A percentile compares a stretch with the other conserved stretches of the same genome.
Conservation (phyloP, 441 rosid genomes). For the Erysimum cheiri region DNA sequence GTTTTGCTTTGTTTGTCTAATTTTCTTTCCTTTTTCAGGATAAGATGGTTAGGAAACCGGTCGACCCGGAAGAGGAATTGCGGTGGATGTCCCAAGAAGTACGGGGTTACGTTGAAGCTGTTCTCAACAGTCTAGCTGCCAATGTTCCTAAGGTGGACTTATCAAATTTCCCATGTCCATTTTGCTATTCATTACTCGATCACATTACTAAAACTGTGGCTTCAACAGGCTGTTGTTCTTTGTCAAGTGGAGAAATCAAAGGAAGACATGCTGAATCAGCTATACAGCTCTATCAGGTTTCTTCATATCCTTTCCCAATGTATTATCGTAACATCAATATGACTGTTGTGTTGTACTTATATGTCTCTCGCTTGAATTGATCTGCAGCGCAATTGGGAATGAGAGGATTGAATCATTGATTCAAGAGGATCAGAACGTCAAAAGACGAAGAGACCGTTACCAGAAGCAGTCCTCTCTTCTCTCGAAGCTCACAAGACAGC, state of each 20-base stretch:
- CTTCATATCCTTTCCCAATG: slow-evolving; percentile 4
- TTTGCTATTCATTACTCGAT: neutral
- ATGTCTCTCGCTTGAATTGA: neutral
- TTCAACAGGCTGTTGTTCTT: slow-evolving; percentile 73
- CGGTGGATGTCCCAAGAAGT: slow-evolving; percentile 91
- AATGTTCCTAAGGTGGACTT: slow-evolving; percentile 68
- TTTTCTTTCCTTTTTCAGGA: slow-evolving; percentile 49
- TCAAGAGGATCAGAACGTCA: slow-evolving; percentile 69
- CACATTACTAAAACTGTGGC: slow-evolving; percentile 8
- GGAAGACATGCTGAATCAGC: slow-evolving; percentile 77
- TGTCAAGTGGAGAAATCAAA: slow-evolving; percentile 86
- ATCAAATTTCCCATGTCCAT: neutral
- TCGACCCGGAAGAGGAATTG: slow-evolving; percentile 79
- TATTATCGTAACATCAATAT: neutral
- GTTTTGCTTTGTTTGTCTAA: slow-evolving; percentile 25
- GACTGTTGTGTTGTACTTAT: slow-evolving; percentile 3
- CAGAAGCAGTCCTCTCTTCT: slow-evolving; percentile 69
- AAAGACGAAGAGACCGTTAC: slow-evolving; percentile 57
- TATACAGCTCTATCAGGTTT: slow-evolving; percentile 72
- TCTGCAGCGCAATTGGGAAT: slow-evolving; percentile 58
- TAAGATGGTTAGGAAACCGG: slow-evolving; percentile 67
- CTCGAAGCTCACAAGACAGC: slow-evolving; percentile 66
- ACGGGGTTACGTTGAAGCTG: slow-evolving; percentile 80
- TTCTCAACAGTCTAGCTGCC: slow-evolving; percentile 75
- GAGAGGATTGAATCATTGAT: slow-evolving; percentile 66